Evolutionary conservation across 192 early-diverging fungal species (phyloP), one percentile per base, ranked within the genome.

Genomic region (Coemansia sp.): DNA sequence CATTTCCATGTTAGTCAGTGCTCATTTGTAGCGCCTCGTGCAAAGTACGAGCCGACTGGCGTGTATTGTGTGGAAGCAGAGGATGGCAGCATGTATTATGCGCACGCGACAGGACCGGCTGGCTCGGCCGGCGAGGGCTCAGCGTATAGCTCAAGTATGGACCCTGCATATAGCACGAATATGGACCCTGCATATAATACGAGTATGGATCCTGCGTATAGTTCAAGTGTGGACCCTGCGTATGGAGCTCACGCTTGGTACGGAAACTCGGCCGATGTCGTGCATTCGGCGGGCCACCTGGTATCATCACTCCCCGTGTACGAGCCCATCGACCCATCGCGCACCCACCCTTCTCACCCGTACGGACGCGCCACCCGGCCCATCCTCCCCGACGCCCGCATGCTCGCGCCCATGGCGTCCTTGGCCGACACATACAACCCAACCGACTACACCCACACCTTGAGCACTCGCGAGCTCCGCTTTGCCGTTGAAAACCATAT

Each of bases 351-450:
- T 24, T 23, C 6, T 10, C 19, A 15, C 0, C 19, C 24, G 24
- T 72, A 61, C 37, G n/a, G 22, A 23, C 67, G 72, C 12, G 71
- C 76, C 0, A 79, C 71, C 9, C 71, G 49, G 8, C 76, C 71
- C 0, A 50, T 53, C 5, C 64, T 73, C 4, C 76, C 76, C 0
- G 76, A 79, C 17, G 70, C 66, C 2, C 66, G 65, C 11, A 67
- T 73, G 61, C 76, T 79, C 3, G 76, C 76, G 11, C 76, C 76
- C 2, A 79, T 79, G 76, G 67, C 76, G 11, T 79, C 76, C 27
- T 59, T 79, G 27, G 71, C 76, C 37, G 76, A 70, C 6, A 57
- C 60, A 5, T 67, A 58, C 11, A 41, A 57, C 5, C 21, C 64
- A 1, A 72, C 57, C 4, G 29, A 37, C 5, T 52, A 56, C 57